Evolutionary conservation across 2,329 filamentous ascomycete species (phyloP).

Genomic region (Diaporthe citri): DNA sequence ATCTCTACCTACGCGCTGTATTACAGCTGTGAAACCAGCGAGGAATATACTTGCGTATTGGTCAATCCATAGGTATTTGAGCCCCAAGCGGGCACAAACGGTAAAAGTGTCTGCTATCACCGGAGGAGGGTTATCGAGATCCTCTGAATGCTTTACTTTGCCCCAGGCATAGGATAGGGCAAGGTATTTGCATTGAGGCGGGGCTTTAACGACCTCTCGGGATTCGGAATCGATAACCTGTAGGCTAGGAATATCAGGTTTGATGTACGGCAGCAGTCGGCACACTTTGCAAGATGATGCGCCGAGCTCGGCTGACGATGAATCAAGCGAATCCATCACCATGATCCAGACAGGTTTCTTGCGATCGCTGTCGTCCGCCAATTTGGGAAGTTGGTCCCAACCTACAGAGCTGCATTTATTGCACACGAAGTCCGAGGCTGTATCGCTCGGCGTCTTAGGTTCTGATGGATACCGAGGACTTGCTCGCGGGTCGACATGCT

Average conservation of each 20-base stretch:
- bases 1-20: not conserved
- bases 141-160: not conserved
- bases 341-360: not conserved
- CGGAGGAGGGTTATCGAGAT: not conserved
- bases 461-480: not conserved
- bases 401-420: not conserved
- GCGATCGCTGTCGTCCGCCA: not conserved
- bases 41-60: not conserved
- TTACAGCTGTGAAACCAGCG: not conserved
- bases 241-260: not conserved
- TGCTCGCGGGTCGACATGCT: no score
- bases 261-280: not conserved
- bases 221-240: not conserved
- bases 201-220: not conserved
- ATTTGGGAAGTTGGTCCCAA: not conserved
- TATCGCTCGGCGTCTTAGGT: not conserved
- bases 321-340: not conserved
- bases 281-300: not conserved
- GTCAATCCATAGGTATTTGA: not conserved
- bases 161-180: not conserved
- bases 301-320: not conserved
- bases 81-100: not conserved
- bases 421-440: not conserved
- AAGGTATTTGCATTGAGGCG: not conserved
- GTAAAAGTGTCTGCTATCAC: not conserved